Percentiles rank a stretch among this genome's conserved stretches.
phyloP scores from a whole-genome alignment of 2,329 filamentous ascomycete genomes.

The Metarhizium brunneum region DNA sequence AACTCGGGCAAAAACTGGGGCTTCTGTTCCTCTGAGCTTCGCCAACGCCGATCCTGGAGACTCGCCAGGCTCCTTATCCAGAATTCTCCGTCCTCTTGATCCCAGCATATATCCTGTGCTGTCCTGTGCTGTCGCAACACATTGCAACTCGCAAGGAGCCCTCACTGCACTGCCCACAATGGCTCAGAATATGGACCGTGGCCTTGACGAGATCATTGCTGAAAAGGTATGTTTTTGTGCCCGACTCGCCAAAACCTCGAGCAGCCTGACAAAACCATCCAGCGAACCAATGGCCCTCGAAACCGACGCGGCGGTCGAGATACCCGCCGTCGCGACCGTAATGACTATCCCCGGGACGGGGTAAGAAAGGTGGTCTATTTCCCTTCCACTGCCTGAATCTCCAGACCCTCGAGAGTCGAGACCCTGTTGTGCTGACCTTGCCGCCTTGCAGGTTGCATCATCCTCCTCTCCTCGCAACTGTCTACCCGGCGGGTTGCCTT shows the following conservation, averaged over 20 bases:
- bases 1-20: no score
- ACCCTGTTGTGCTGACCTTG: not conserved
- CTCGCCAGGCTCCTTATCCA: not conserved
- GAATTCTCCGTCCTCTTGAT: not conserved
- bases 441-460: slow-evolving; percentile 23
- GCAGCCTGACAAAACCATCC: not conserved
- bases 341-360: slow-evolving; percentile 64
- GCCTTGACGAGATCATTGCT: slow-evolving; percentile 48
- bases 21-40: not conserved
- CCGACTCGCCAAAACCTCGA: not conserved
- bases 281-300: slow-evolving; percentile 26
- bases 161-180: slow-evolving; percentile 15
- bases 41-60: not conserved
- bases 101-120: not conserved
- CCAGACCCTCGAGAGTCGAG: not conserved
- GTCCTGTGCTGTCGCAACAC: not conserved
- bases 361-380: slow-evolving; percentile 60
- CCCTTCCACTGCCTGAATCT: slow-evolving; percentile 2
- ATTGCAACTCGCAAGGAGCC: not conserved
- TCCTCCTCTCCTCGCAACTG: slow-evolving; percentile 18
- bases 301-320: slow-evolving; percentile 27
- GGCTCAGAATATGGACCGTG: slow-evolving; percentile 41
- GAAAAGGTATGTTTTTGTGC: slow-evolving; percentile 29
- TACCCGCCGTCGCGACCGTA: slow-evolving; percentile 23
- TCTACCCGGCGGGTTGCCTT: slow-evolving; percentile 18